Base-by-base conservation (phyloP, 2,329 filamentous ascomycete genomes). In the Xylariaceae sp. region DNA sequence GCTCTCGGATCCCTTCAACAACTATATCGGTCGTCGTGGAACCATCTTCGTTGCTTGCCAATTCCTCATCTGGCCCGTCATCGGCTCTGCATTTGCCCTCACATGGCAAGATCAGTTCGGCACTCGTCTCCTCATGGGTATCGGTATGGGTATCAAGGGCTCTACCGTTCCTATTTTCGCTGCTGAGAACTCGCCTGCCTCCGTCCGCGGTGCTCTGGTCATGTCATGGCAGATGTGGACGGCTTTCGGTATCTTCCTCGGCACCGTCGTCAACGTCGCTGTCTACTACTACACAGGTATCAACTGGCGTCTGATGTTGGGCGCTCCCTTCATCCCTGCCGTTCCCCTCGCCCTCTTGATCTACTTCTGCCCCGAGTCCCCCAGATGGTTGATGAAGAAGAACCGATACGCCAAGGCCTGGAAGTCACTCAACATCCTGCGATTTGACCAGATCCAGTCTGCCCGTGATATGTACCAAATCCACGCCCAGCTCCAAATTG, bases 191-290 rank as follows among this genome's bases (percentile, higher is more conserved):
- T 78, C 82, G 0, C 86, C 86, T 0, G 81, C 85, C 1, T 64
- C 73, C 2, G 83, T 89, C 44, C 79, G 86, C 60, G 85, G 86
- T 52, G 86, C 84, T 6, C 72, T 93, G 16, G 86, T 91, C 52
- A 92, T 92, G 86, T 83, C 82, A 51, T 92, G 87, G 86, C 84
- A 91, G 66, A 70, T 85, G 64, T 85, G 81, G 79, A 82, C 75
- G 3, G 68, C 68, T 7, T 73, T 82, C 57, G 79, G 79, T 37
- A 82, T 82, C 52, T 74, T 80, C 54, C 65, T 81, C 14, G 82
- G 82, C 22, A 83, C 77, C 41, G 77, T 73, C 40, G 76, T 76
- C 49, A 82, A 83, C 72, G 63, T 80, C 71, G 64, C 78, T 61
- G 60, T 79, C 42, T 68, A 58, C 47, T 41, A 63, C 47, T n/a